A percentile compares a stretch with the other conserved stretches of the same genome.
Evolutionary conservation across 305 asterid genomes (phyloP).

Genomic region (Rubia tinctorum): DNA sequence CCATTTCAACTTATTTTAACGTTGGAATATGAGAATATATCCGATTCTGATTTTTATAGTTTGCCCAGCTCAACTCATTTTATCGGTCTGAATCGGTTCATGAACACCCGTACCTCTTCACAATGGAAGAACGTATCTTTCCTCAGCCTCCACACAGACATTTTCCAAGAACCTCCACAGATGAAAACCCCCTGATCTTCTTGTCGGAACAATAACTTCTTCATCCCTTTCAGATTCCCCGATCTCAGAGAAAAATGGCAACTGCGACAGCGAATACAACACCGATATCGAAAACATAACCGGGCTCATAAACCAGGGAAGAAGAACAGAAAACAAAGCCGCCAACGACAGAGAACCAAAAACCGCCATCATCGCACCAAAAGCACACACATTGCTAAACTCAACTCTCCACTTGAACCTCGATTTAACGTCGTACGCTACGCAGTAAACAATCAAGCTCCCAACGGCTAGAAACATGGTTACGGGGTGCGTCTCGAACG

Average conservation of each 20-base stretch:
- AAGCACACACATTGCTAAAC: not conserved
- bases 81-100: no score
- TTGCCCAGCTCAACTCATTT: no score
- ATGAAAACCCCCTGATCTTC: not conserved
- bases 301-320: not conserved
- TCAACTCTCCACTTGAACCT: not conserved
- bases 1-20: no score
- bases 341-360: conserved; percentile 7
- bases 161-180: not conserved
- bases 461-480: conserved; percentile 4
- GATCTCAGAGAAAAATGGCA: not conserved
- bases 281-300: not conserved
- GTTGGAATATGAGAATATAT: no score
- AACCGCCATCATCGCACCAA: not conserved
- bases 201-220: not conserved
- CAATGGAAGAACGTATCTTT: not conserved
- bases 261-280: not conserved
- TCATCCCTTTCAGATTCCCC: not conserved
- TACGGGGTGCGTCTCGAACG: conserved; percentile 13
- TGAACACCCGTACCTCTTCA: not conserved
- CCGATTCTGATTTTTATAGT: no score
- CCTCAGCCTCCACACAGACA: not conserved
- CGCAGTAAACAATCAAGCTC: not conserved
- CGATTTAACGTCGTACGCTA: not conserved
- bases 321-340: conserved; percentile 1